Base-by-base conservation (phyloP, 1,139 yeast genomes). In the Meyerozyma carpophila region DNA sequence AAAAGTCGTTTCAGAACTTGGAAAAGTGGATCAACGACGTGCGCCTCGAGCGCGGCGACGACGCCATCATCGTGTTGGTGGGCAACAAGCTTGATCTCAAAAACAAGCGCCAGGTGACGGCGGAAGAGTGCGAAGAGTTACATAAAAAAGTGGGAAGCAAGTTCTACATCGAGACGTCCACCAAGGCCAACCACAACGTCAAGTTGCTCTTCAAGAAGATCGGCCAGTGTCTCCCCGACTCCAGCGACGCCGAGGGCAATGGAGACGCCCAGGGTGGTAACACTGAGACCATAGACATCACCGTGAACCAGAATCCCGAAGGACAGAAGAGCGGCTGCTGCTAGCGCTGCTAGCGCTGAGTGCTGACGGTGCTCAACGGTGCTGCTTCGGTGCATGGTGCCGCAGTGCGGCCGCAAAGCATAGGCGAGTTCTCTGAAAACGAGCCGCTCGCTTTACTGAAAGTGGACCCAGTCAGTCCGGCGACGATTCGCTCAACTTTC, bases 111-210 rank as follows among this genome's bases (percentile, higher is more conserved):
- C 88, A 87, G 57, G 95, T 91, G 16, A 77, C 95, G 2, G 68
- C 75, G 18, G 96, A 90, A 55, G 86, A 84, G 55, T 87, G 95
- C 20, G 88, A 88, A 57, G 78, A 77, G 42, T 70, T 88, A 52
- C 64, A 63, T 43, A 56, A 61, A 42, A 59, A 59, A 40, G 66
- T 66, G n/a, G 90, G 88, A 8, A 90, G 93, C 37, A 78, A 82
- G 57, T 81, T 85, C 50, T 89, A 84, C 61, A 82, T 93, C 61
- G 98, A 93, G 61, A 93, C 98, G 3, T 85, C 95, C 50, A 94
- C 98, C 27, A 93, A 91, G 65, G 93, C 93, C 41, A 96, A 96
- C 39, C 87, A 90, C 62, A 93, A 93, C 57, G 96, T 93, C 44
- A 91, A 93, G 66, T 77, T 82, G 45, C 70, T 93, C 52, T 93